phyloP scores from a whole-genome alignment of 176 grass and related monocot genomes.

The Oryza officinalis region DNA sequence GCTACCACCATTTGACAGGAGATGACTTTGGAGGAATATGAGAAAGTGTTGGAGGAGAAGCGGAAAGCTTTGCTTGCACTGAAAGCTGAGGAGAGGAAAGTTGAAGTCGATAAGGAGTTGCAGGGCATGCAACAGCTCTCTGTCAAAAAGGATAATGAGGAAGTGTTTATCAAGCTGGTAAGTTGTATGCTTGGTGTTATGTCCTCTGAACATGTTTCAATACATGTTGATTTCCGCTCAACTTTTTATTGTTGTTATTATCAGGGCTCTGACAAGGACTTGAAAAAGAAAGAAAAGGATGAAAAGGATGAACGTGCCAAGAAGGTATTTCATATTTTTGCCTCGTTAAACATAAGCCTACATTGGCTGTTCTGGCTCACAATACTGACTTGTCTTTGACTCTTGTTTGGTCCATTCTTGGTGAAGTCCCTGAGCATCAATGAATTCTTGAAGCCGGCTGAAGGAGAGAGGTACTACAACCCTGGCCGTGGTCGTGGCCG shows the following conservation, averaged over 20 bases:
- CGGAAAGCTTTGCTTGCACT: conserved; percentile 58
- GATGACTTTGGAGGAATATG: conserved; percentile 92
- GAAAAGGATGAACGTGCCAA: conserved; percentile 70
- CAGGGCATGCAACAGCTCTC: conserved; percentile 70
- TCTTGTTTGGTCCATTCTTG: not conserved
- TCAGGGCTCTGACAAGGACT: conserved; percentile 70
- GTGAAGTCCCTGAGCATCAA: conserved; percentile 72
- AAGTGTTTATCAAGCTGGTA: conserved; percentile 84
- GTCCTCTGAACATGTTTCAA: not conserved
- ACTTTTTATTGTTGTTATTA: not conserved
- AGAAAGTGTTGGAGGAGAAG: conserved; percentile 76
- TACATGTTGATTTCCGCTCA: not conserved
- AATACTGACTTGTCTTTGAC: not conserved
- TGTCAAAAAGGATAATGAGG: conserved; percentile 52
- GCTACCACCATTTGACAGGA: conserved; percentile 38
- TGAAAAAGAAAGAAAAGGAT: conserved; percentile 64
- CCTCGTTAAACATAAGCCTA: not conserved
- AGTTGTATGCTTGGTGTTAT: not conserved
- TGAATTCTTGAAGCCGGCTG: conserved; percentile 81
- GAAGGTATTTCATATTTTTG: conserved; percentile 40
- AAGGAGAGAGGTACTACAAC: conserved; percentile 55
- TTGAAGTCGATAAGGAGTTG: conserved; percentile 80
- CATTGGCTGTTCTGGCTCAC: not conserved
- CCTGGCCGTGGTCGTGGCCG: conserved; percentile 24
- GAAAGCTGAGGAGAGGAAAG: conserved; percentile 74